Evolutionary conservation across 208 protist genomes (phyloP).

Genomic region (Wallacemonas collosoma): DNA sequence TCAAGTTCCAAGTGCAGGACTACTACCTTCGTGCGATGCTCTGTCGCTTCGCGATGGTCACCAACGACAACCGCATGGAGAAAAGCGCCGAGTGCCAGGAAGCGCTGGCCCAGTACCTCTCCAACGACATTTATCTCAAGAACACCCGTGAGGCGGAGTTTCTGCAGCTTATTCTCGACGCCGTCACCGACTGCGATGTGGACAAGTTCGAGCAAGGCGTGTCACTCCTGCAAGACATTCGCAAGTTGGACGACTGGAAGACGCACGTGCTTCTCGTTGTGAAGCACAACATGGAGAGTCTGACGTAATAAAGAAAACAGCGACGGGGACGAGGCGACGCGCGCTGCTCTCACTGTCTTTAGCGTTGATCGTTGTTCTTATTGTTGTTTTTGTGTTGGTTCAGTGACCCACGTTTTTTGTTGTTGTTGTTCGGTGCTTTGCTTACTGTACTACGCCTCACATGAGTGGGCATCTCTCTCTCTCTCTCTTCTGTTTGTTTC

Average conservation of each 20-base stretch:
- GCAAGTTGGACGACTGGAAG: conserved; percentile 87
- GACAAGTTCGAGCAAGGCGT: conserved; percentile 82
- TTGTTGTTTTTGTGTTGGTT: no score
- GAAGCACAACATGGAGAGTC: conserved; percentile 84
- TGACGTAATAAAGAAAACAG: conserved; percentile 32
- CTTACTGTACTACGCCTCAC: not conserved
- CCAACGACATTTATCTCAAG: conserved; percentile 66
- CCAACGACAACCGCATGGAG: conserved; percentile 75
- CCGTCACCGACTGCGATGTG: conserved; percentile 65
- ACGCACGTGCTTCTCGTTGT: conserved; percentile 81
- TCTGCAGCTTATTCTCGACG: conserved; percentile 65
- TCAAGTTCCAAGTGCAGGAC: conserved; percentile 89
- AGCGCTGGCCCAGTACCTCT: conserved; percentile 67
- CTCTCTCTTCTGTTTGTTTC: not conserved
- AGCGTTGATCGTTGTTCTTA: no score
- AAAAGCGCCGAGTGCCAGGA: conserved; percentile 68
- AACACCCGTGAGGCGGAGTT: conserved; percentile 84
- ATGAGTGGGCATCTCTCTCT: not conserved
- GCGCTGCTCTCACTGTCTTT: not conserved
- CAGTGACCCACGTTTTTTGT: not conserved
- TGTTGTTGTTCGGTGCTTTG: conserved; percentile 1
- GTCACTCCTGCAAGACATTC: conserved; percentile 71
- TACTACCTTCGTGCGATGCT: conserved; percentile 84
- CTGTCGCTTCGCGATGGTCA: conserved; percentile 77
- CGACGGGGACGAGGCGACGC: no score